Percentiles rank a stretch among this genome's conserved stretches.
These are phyloP conservation scores for Sporodiniella umbellata DNA, from an alignment of 371 early-diverging fungal genomes.

Conservation along the genomic window DNA sequence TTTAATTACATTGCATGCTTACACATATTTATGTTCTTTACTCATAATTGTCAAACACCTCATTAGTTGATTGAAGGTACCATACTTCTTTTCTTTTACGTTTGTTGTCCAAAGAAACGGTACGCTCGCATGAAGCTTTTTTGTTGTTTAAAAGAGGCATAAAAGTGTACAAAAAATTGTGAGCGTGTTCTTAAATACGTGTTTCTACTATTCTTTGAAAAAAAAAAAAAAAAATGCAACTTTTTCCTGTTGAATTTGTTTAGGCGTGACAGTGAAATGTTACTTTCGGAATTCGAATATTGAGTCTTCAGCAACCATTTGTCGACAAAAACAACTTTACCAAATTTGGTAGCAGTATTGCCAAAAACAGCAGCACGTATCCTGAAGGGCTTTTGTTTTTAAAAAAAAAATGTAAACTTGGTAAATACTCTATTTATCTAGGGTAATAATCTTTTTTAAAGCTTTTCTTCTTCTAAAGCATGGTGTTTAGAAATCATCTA, in stretches of 20 bases:
- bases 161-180: too few relatives aligned
- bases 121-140: constrained; percentile 28
- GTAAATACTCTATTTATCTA: too few relatives aligned
- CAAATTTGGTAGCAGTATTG: too few relatives aligned
- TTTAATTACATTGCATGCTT: neutral
- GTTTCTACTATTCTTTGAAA: neutral
- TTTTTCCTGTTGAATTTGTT: neutral
- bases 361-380: too few relatives aligned
- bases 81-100: constrained; percentile 59
- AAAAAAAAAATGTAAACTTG: too few relatives aligned
- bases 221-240: neutral
- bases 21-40: constrained; percentile 20
- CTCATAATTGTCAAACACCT: constrained; percentile 84
- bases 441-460: too few relatives aligned
- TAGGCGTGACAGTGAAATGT: neutral
- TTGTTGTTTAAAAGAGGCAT: constrained; percentile 45
- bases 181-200: neutral
- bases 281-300: too few relatives aligned
- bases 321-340: too few relatives aligned
- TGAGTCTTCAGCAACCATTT: too few relatives aligned
- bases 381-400: too few relatives aligned
- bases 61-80: constrained; percentile 82
- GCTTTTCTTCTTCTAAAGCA: too few relatives aligned
- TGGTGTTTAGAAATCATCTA: too few relatives aligned
- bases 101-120: constrained; percentile 37